Evolutionary conservation across 495 filamentous ascomycete species (phyloP), one percentile per base, ranked within the genome.

Genomic region (Pyrenula aspistea): DNA sequence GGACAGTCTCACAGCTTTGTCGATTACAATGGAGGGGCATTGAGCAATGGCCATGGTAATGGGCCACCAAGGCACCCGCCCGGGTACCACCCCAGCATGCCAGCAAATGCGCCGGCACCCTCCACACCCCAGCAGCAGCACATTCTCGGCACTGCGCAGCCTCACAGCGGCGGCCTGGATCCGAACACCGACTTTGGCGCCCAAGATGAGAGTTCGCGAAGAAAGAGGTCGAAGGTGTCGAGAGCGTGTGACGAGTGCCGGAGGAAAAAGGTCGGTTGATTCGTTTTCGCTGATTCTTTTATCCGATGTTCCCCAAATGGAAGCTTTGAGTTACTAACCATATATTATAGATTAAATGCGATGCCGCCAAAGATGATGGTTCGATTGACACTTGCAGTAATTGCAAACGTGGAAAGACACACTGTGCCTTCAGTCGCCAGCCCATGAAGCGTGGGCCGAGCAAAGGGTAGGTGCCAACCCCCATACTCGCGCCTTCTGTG

Each of bases 401-500:
- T 63, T 97, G 92, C 67, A 84, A 84, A 54, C 81, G 92, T 47
- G 83, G 90, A 3, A 79, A 81, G 2, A 82, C 84, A 11, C 78
- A 78, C 11, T 97, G 92, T 67, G 84, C 89, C 10, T 97, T 96
- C 63, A 95, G 89, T 71, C 81, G 92, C 59, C 87, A 94, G 48
- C 92, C 91, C 1, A 89, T 94, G 81, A 97, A 97, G 69, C 82
- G 92, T 56, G 92, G 92, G 3, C 92, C 92, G 2, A 95, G 88
- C 63, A 97, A 97, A 82, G 92, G 92, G 83, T 89, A 79, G 50
- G 56, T 65, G 48, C 52, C 49, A n/a, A 24, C 49, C 53, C 25
- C 57, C 56, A 36, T 55, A 60, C 51, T 57, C 55, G 53, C 49
- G 25, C 12, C 51, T 56, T 21, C 51, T 50, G 11, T 49, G 55